phyloP scores from a whole-genome alignment of 2,329 filamentous ascomycete genomes.

The Pleurostoma richardsiae region DNA sequence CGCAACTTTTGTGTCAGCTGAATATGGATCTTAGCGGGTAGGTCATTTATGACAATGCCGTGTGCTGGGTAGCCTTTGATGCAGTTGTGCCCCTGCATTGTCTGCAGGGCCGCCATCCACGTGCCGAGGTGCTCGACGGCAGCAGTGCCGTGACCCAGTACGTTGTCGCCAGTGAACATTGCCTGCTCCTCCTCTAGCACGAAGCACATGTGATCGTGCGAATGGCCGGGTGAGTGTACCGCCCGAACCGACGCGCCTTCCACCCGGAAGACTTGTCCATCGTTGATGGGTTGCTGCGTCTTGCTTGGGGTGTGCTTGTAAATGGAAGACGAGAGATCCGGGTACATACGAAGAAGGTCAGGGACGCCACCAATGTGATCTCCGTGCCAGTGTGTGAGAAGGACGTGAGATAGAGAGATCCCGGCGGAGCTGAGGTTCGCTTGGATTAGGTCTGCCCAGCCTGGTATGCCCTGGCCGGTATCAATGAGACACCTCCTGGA shows the following conservation, averaged over 20 bases:
- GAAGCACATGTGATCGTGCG: conserved; percentile 76
- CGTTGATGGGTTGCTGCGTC: conserved; percentile 22
- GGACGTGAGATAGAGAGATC: conserved; percentile 33
- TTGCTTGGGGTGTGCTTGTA: conserved; percentile 26
- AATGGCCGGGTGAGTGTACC: conserved; percentile 61
- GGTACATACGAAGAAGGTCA: conserved; percentile 40
- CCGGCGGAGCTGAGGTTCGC: conserved; percentile 18
- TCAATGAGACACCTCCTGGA: conserved; percentile 61
- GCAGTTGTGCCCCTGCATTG: conserved; percentile 22
- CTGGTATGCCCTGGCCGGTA: conserved; percentile 61
- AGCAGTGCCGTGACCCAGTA: conserved; percentile 80
- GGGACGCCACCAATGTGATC: conserved; percentile 65
- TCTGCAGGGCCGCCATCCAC: conserved; percentile 27
- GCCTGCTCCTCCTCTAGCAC: conserved; percentile 72
- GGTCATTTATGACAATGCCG: conserved; percentile 29
- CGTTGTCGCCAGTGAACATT: conserved; percentile 86
- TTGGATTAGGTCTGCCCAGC: conserved; percentile 43
- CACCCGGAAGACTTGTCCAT: conserved; percentile 49
- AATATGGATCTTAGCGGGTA: conserved; percentile 28
- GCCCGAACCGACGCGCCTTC: conserved; percentile 65
- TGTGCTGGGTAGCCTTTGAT: conserved; percentile 37
- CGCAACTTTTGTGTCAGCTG: conserved; percentile 29
- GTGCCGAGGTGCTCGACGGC: conserved; percentile 72
- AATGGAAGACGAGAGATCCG: conserved; percentile 30
- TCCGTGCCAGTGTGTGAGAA: conserved; percentile 72